Evolutionary conservation across 2,329 filamentous ascomycete genomes (phyloP), one percentile per base, ranked within the genome.

Genomic region (Botrytis byssoidea): DNA sequence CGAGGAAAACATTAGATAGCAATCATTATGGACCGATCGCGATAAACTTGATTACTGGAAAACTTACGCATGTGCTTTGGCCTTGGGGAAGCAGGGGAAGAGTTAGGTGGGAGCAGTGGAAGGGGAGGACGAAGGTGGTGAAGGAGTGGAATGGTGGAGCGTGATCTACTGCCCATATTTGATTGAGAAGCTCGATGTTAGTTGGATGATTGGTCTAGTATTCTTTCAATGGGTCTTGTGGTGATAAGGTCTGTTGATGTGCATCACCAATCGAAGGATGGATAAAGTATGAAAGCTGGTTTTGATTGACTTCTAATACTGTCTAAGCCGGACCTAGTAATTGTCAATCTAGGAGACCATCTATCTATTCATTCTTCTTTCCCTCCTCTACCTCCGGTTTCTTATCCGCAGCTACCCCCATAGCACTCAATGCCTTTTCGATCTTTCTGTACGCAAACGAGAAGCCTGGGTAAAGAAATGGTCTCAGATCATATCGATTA

Each of bases 21-120:
- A 97, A 97, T 83, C 90, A 90, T 20, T 98, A 97, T 82, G 96
- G 96, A 1, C 94, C 96, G 6, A 90, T 97, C 66, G 92, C 92
- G 37, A 89, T 89, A 76, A 89, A 88, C 72, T 81, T 98, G 76
- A 88, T 98, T 51, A 90, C 90, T 55, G 95, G 95, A 0, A 90
- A 87, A 79, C 90, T 95, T 32, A 89, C 91, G 20, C 89, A 90
- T 81, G 87, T 97, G 46, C 80, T 97, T 72, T 92, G 89, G 84
- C 94, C 93, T 4, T 87, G 86, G 77, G 83, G 84, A 74, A 88
- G 89, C 82, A 85, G 87, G 78, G 88, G 89, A 18, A 81, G 82
- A 37, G 84, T 92, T 40, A 83, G 81, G 79, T 91, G 88, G 87
- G 86, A 86, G 84, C 87, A 90, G 77, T 81, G 78, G 71, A 80